Percentiles rank a stretch among this genome's conserved stretches.
phyloP scores from a whole-genome alignment of 2,329 filamentous ascomycete genomes.

The Cordyceps cateniannulata region DNA sequence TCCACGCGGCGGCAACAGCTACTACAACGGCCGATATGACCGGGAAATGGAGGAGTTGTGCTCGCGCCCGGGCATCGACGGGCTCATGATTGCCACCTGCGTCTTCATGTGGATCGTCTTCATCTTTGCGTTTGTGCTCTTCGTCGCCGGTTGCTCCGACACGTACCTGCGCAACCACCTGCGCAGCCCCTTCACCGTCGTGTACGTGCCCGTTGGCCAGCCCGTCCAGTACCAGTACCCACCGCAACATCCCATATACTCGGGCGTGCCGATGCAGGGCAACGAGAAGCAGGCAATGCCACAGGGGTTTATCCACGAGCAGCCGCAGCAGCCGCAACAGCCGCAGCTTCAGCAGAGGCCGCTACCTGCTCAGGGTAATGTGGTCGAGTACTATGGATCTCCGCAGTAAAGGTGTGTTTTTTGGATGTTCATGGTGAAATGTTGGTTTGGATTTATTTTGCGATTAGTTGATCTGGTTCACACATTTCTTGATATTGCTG shows the following conservation, averaged over 20 bases:
- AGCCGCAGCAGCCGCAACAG: not conserved
- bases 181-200: slow-evolving; percentile 1
- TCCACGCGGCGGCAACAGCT: not conserved
- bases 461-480: not conserved
- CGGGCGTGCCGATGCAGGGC: not conserved
- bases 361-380: not conserved
- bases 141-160: slow-evolving; percentile 9
- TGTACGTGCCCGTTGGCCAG: slow-evolving; percentile 6
- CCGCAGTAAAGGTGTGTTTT: not conserved
- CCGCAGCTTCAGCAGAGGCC: not conserved
- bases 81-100: slow-evolving; percentile 1
- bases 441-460: not conserved
- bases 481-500: not conserved
- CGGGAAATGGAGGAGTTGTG: not conserved
- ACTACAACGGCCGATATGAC: not conserved
- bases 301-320: not conserved
- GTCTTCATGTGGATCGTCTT: slow-evolving; percentile 8
- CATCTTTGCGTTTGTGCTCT: not conserved
- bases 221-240: not conserved
- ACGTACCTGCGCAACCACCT: slow-evolving; percentile 13
- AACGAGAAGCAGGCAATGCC: not conserved
- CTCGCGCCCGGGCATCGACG: not conserved
- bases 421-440: not conserved
- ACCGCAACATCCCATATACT: not conserved
- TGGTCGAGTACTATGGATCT: slow-evolving; percentile 3